Conservation (phyloP, 2,329 filamentous ascomycete genomes). For the Aspergillus cejpii region DNA sequence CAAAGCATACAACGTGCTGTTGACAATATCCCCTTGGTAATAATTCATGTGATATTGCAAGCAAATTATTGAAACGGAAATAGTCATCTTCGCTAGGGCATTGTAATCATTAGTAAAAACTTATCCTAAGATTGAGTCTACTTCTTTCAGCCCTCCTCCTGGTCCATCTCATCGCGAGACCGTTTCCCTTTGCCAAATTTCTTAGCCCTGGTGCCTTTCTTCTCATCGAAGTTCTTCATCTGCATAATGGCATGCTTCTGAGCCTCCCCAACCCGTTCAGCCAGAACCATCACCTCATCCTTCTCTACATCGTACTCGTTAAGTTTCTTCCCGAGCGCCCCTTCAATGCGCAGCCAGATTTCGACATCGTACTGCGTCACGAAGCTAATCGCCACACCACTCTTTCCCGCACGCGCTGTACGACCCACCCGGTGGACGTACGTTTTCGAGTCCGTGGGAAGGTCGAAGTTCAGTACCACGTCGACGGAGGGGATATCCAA, state of each 20-base stretch:
- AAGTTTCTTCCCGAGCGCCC: slow-evolving; percentile 70
- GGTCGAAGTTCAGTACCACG: slow-evolving; percentile 75
- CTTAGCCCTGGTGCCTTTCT: slow-evolving; percentile 48
- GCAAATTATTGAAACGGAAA: background rate
- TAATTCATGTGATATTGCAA: background rate
- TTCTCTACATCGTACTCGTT: slow-evolving; percentile 62
- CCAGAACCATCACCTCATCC: slow-evolving; percentile 80
- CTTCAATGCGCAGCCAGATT: slow-evolving; percentile 73
- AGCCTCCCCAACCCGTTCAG: slow-evolving; percentile 70
- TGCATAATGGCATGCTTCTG: slow-evolving; percentile 71
- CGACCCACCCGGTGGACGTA: slow-evolving; percentile 86
- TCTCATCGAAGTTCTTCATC: slow-evolving; percentile 74
- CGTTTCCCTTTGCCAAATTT: slow-evolving; percentile 51
- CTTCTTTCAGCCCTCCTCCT: slow-evolving; percentile 57
- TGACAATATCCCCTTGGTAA: background rate
- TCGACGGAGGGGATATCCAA: slow-evolving; percentile 91
- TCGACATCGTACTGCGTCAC: slow-evolving; percentile 86
- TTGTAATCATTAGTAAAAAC: background rate
- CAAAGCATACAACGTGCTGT: background rate
- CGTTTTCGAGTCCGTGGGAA: slow-evolving; percentile 79
- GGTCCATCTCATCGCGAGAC: slow-evolving; percentile 62
- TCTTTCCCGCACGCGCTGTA: slow-evolving; percentile 79
- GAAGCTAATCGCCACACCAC: slow-evolving; percentile 70
- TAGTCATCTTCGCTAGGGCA: background rate
- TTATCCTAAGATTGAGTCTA: background rate